Evolutionary conservation across 1,284 basidiomycete species (phyloP).

Genomic region (Omphalotus olearius): DNA sequence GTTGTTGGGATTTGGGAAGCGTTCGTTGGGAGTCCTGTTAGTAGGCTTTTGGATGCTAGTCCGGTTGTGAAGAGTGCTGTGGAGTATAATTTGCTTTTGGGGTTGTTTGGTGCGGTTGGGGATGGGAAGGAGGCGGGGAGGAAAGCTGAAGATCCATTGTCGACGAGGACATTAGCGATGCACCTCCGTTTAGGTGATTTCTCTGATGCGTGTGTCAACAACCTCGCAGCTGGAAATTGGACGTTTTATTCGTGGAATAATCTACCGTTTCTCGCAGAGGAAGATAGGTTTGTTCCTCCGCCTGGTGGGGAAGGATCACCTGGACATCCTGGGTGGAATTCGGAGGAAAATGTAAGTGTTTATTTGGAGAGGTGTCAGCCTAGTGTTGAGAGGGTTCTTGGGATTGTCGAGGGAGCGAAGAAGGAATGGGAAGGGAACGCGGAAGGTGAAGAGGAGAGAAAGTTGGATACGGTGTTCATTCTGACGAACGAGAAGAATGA

Average conservation of each 20-base stretch:
- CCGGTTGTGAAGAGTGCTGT: slow-evolving; percentile 36
- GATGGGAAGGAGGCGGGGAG: too few species aligned
- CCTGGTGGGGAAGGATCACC: slow-evolving; percentile 17
- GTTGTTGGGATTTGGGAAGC: slow-evolving; percentile 34
- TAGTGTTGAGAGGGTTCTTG: slow-evolving; percentile 21
- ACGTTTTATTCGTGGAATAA: slow-evolving; percentile 55
- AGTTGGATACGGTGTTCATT: slow-evolving; percentile 34
- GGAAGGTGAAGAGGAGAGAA: slow-evolving; percentile 15
- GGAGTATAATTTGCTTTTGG: slow-evolving; percentile 26
- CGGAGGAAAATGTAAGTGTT: slow-evolving; percentile 32
- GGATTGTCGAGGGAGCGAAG: slow-evolving; percentile 15
- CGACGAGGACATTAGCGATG: slow-evolving; percentile 31
- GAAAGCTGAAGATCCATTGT: too few species aligned
- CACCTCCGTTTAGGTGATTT: slow-evolving; percentile 59
- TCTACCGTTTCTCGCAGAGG: slow-evolving; percentile 45
- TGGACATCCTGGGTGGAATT: slow-evolving; percentile 27
- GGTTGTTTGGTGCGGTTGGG: too few species aligned
- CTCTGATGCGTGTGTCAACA: slow-evolving; percentile 38
- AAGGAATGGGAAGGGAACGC: slow-evolving; percentile 9
- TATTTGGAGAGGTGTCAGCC: slow-evolving; percentile 50
- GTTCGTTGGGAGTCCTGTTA: slow-evolving; percentile 34
- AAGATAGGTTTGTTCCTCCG: slow-evolving; percentile 34
- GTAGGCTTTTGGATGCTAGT: slow-evolving; percentile 33
- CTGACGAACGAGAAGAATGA: slow-evolving; percentile 37
- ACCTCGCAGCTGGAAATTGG: slow-evolving; percentile 43